A percentile compares a stretch with the other conserved stretches of the same genome.
phyloP scores from a whole-genome alignment of 768 basidiomycete genomes.

The Cystofilobasidium ferigula region DNA sequence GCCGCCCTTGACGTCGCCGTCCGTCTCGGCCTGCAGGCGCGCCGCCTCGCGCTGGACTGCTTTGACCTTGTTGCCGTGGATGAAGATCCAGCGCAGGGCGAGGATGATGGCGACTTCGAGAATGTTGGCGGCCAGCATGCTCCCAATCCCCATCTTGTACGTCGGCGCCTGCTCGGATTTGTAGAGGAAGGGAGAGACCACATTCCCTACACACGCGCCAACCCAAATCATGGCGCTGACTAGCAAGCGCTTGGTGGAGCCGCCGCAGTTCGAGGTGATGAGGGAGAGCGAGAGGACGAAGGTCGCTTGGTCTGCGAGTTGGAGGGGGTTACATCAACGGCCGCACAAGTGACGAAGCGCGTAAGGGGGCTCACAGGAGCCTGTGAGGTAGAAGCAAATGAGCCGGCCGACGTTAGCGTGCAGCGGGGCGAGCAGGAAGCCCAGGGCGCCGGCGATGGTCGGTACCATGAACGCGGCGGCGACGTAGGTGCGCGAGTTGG shows the following conservation, averaged over 20 bases:
- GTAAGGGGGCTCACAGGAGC: conserved; percentile 26
- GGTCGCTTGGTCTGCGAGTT: conserved; percentile 30
- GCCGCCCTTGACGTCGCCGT: too few relatives aligned
- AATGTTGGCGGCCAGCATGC: too few relatives aligned
- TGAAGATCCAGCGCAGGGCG: too few relatives aligned
- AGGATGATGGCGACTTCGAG: too few relatives aligned
- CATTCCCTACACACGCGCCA: conserved; percentile 32
- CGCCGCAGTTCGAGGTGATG: conserved; percentile 41
- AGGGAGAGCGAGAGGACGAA: conserved; percentile 37
- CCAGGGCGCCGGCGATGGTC: conserved; percentile 36
- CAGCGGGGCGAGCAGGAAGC: conserved; percentile 37
- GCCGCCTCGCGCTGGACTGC: too few relatives aligned
- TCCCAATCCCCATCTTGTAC: conserved; percentile 38
- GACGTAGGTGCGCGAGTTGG: conserved; percentile 34
- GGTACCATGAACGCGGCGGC: conserved; percentile 34
- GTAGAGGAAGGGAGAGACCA: conserved; percentile 31
- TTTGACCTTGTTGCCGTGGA: too few relatives aligned
- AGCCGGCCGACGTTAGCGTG: conserved; percentile 36
- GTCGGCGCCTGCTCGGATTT: conserved; percentile 33
- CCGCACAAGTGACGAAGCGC: not conserved
- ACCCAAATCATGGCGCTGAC: conserved; percentile 36
- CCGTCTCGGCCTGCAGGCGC: too few relatives aligned
- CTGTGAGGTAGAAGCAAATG: conserved; percentile 38
- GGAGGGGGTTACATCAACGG: not conserved
- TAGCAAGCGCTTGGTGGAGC: conserved; percentile 40